Base-by-base conservation (phyloP, 108 stramenopile species). In the Chaetoceros muelleri region DNA sequence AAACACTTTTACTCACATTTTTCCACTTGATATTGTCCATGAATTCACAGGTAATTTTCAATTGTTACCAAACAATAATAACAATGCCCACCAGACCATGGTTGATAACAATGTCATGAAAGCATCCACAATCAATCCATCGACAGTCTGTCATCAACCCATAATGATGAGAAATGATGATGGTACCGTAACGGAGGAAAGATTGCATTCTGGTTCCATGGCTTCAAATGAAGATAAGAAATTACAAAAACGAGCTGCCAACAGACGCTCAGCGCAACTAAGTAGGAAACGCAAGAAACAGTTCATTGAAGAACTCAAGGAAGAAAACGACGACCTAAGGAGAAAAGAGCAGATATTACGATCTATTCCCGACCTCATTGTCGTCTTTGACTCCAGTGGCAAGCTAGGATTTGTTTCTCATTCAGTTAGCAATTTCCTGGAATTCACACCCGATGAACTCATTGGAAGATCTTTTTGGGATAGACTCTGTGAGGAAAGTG, bases 271-370 rank as follows among this genome's bases (percentile, higher is more conserved):
- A 5, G 95, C 95, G 0, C 95, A 96, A 56, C 79, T 93, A 2
- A 84, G 82, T 58, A 84, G 95, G 20, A 90, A 91, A 59, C 84
- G 95, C 23, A 96, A 96, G 76, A 96, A 96, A 70, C 81, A 86
- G 57, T 86, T 81, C 53, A 85, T 96, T 52, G 95, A 96, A 58
- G 92, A 96, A 58, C 78, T 96, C 47, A 85, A 83, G 71, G 85
- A 83, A 48, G 84, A 90, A 57, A 91, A 91, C 52, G 69, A 70
- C 40, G 84, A 82, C 20, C 65, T 91, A 26, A 69, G 85, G 48
- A 69, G 85, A 16, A 85, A 87, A 66, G 85, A 82, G 49, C 81
- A 81, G 52, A 91, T 91, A 28, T 74, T 91, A 3, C 65, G 72
- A 20, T 73, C 78, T 2, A 86, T 91, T 52, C 89, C 89, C 24